Base-by-base conservation (phyloP, 768 basidiomycete species). In the Mycena galericulata region DNA sequence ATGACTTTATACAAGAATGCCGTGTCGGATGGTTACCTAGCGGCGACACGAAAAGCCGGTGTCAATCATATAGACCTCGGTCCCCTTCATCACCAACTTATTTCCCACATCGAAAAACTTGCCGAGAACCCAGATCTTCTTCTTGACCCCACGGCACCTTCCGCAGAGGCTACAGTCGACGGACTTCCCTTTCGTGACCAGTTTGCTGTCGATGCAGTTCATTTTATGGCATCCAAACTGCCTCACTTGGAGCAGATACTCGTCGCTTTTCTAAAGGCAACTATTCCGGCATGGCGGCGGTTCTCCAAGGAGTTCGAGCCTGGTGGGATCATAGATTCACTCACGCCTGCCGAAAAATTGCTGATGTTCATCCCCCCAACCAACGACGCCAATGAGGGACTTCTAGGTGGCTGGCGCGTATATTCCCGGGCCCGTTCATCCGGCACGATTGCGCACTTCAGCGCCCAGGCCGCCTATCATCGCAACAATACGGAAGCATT, bases 1-100 rank as follows among this genome's bases (percentile, higher is more conserved):
- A 58, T 58, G 57, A 46, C 43, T 2, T 7, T 46, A 11, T 58
- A 58, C 57, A 58, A 58, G 27, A 36, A 58, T 7, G 57, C 57
- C 18, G 8, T 58, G 4, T 46, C 41, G 11, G 57, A 58, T 17
- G 32, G 32, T 5, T 36, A 17, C 20, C 8, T 54, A 22, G 29
- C 51, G 12, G 50, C 38, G n/a, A n/a, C n/a, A n/a, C n/a, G n/a
- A n/a, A n/a, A n/a, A n/a, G n/a, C n/a, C n/a, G n/a, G n/a, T n/a
- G 38, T 38, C 38, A 38, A 38, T 38, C 38, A 38, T 38, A 9
- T 38, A 9, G 38, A 38, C 38, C 17, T 38, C 10, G 38, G 38
- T 9, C 17, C 38, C 10, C 38, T 38, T 38, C 38, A 38, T 17
- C 38, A 38, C 9, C 38, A 38, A 38, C 9, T 17, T 9, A 38